These are phyloP conservation scores for Prillingera fragicola DNA, from an alignment of 1,284 basidiomycete species.

Conservation along the genomic window DNA sequence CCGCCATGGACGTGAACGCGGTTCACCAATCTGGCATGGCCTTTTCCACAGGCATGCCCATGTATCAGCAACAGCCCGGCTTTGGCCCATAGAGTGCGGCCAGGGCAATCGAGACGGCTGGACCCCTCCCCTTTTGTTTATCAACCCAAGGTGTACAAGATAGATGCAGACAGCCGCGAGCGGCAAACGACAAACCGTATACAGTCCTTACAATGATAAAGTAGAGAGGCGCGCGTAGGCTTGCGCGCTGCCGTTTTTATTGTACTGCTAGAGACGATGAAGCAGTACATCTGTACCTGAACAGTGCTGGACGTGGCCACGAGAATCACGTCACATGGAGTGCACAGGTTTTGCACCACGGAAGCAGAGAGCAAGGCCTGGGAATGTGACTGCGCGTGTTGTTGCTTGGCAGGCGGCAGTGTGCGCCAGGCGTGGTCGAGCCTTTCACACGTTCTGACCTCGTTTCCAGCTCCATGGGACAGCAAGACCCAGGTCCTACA, in stretches of 20 bases:
- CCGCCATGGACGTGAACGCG: background rate
- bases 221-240: constrained; percentile 1
- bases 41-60: background rate
- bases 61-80: background rate
- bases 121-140: background rate
- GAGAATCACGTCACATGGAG: too few relatives aligned
- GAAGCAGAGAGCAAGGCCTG: too few relatives aligned
- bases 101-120: too few relatives aligned
- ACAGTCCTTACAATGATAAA: background rate
- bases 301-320: too few relatives aligned
- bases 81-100: background rate
- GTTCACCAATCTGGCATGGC: background rate
- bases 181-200: background rate
- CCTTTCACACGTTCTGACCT: too few relatives aligned
- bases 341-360: too few relatives aligned
- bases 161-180: background rate
- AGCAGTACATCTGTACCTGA: constrained; percentile 1
- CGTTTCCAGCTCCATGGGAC: too few relatives aligned
- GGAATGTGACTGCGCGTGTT: too few relatives aligned
- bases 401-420: too few relatives aligned
- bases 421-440: too few relatives aligned
- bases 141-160: background rate
- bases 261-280: constrained; percentile 1
- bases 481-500: too few relatives aligned
- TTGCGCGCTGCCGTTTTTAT: constrained; percentile 1